Conservation (phyloP, 2,329 filamentous ascomycete species). For the Diaporthe australafricana region DNA sequence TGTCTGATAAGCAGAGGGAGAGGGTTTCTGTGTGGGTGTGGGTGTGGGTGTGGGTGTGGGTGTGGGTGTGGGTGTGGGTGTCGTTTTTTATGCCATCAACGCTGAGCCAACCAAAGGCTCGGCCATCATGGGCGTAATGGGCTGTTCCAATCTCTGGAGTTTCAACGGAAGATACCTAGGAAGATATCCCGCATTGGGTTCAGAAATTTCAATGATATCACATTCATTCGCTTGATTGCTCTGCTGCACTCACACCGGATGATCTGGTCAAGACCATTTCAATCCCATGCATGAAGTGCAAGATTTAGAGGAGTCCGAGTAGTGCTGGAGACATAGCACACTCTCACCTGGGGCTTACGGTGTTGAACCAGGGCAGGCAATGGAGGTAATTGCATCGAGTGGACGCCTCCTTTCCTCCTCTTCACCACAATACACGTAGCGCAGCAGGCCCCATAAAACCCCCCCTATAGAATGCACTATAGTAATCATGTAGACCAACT, state of each 20-base stretch:
- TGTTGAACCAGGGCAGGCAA: too few relatives aligned
- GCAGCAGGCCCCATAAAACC: too few relatives aligned
- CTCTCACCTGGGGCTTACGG: too few relatives aligned
- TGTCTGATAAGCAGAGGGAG: neutral
- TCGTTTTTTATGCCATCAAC: neutral
- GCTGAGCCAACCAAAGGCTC: neutral
- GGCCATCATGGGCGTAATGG: neutral
- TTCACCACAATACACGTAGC: too few relatives aligned
- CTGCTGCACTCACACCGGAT: too few relatives aligned
- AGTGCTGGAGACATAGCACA: too few relatives aligned
- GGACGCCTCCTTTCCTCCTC: too few relatives aligned
- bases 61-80: neutral
- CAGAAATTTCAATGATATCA: slow-evolving; percentile 28
- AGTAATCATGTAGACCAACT: too few relatives aligned
- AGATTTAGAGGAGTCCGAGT: neutral
- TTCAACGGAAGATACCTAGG: slow-evolving; percentile 32
- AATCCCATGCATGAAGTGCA: neutral
- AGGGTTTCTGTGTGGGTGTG: neutral
- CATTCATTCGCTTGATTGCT: neutral
- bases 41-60: neutral
- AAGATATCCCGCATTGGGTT: slow-evolving; percentile 35
- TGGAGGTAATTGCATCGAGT: too few relatives aligned
- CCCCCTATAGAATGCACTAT: too few relatives aligned
- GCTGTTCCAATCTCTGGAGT: slow-evolving; percentile 19
- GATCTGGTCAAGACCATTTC: too few relatives aligned